A percentile compares a stretch with the other conserved stretches of the same genome.
These are phyloP conservation scores for Pyricularia sp. DNA, from an alignment of 2,329 filamentous ascomycete genomes.

Conservation along the genomic window DNA sequence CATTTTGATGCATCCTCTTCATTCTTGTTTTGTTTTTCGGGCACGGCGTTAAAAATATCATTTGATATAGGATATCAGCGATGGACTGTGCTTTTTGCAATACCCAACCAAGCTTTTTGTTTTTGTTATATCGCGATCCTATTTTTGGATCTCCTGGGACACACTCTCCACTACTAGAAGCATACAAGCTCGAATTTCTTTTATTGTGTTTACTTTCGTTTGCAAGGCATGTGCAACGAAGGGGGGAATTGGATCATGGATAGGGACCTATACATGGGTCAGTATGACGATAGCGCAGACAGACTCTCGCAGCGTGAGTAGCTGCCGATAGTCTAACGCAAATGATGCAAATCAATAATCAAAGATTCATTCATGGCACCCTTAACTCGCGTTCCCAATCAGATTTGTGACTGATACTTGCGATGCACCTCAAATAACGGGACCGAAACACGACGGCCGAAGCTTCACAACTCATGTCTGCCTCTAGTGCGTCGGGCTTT, in stretches of 20 bases:
- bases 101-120: neutral
- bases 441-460: neutral
- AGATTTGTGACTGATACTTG: neutral
- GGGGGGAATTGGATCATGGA: neutral
- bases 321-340: neutral
- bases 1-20: neutral
- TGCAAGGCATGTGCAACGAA: too few relatives aligned
- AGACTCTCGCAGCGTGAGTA: neutral
- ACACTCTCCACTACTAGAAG: neutral
- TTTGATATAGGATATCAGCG: neutral
- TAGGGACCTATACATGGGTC: neutral
- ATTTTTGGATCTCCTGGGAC: neutral
- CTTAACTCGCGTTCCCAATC: neutral
- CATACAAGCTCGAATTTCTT: neutral
- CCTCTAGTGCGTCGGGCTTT: neutral
- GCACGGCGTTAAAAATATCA: slow-evolving; percentile 1
- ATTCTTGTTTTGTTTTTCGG: neutral
- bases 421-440: neutral
- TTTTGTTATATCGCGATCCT: neutral
- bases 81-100: neutral
- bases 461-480: neutral
- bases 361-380: neutral
- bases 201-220: neutral
- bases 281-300: neutral
- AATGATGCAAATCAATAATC: neutral